Conservation (phyloP, 108 stramenopile species). For the Craspedostauros australis region DNA sequence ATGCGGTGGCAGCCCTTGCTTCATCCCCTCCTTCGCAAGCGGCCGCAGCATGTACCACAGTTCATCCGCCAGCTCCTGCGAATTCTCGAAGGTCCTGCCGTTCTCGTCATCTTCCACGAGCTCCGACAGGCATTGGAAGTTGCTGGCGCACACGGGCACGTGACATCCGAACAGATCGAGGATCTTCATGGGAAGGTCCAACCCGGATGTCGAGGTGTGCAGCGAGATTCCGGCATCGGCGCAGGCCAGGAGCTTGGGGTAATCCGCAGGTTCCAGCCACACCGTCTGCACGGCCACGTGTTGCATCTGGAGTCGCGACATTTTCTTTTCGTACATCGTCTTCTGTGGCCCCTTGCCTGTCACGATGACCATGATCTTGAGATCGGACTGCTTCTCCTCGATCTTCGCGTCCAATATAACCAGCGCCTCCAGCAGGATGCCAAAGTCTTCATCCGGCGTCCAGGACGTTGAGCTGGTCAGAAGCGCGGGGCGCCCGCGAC, state of each 20-base stretch:
- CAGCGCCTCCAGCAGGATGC: conserved; percentile 84
- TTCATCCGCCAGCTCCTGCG: conserved; percentile 57
- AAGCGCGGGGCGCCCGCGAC: conserved; percentile 72
- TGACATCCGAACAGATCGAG: conserved; percentile 95
- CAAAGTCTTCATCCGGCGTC: conserved; percentile 99
- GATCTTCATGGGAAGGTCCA: conserved; percentile 99
- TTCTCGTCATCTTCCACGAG: conserved; percentile 85
- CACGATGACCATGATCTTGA: conserved; percentile 73
- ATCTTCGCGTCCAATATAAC: conserved; percentile 49
- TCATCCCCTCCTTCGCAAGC: conserved; percentile 4
- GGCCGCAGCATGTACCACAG: conserved; percentile 45
- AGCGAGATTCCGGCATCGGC: conserved; percentile 91
- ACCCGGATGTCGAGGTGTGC: conserved; percentile 93
- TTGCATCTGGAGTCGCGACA: conserved; percentile 36
- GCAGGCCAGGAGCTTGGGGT: conserved; percentile 86
- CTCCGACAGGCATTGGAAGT: conserved; percentile 85
- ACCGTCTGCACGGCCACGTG: conserved; percentile 65
- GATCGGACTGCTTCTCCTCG: conserved; percentile 4
- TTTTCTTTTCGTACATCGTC: conserved; percentile 59
- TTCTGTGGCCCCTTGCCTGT: conserved; percentile 98
- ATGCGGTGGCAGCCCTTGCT: conserved; percentile 19
- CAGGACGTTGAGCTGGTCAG: conserved; percentile 93
- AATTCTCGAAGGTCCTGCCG: conserved; percentile 71
- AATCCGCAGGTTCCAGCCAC: conserved; percentile 93
- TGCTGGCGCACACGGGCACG: conserved; percentile 90